Evolutionary conservation across 2,329 filamentous ascomycete species (phyloP).

Genomic region (Aureobasidium sp.): DNA sequence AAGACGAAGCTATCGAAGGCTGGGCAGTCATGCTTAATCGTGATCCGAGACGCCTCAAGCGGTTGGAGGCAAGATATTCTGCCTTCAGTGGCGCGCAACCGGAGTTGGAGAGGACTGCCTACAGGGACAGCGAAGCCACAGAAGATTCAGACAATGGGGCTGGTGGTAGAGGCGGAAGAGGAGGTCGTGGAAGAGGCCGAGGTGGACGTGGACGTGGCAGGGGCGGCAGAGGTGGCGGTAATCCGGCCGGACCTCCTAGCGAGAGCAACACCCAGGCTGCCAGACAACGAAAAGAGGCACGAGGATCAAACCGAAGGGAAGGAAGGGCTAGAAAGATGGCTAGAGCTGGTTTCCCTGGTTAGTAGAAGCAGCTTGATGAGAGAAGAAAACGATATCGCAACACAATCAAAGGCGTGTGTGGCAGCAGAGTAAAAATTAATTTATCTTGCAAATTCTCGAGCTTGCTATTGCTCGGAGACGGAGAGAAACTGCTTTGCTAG

Average conservation of each 20-base stretch:
- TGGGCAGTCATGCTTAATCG: conserved; percentile 83
- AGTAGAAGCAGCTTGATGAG: not conserved
- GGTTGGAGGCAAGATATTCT: conserved; percentile 64
- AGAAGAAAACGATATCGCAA: not conserved
- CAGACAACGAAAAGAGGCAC: conserved; percentile 70
- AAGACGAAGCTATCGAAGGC: conserved; percentile 88
- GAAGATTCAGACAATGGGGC: conserved; percentile 51
- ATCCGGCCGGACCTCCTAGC: conserved; percentile 57
- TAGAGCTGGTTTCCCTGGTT: conserved; percentile 46
- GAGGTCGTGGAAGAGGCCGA: conserved; percentile 44
- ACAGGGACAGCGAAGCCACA: conserved; percentile 46
- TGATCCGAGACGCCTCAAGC: conserved; percentile 60
- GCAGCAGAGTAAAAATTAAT: no score
- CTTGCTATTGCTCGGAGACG: no score
- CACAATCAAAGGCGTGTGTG: no score
- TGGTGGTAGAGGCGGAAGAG: conserved; percentile 37
- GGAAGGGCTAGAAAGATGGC: conserved; percentile 57
- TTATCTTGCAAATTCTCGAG: no score
- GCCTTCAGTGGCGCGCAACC: conserved; percentile 60
- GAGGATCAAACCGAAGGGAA: conserved; percentile 80
- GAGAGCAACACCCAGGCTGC: conserved; percentile 67
- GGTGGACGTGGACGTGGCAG: conserved; percentile 33
- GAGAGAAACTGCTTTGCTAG: not conserved
- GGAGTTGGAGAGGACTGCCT: conserved; percentile 59
- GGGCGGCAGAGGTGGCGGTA: conserved; percentile 44